Base-by-base conservation (phyloP, 371 early-diverging fungal genomes). In the Coelomomyces lativittatus region DNA sequence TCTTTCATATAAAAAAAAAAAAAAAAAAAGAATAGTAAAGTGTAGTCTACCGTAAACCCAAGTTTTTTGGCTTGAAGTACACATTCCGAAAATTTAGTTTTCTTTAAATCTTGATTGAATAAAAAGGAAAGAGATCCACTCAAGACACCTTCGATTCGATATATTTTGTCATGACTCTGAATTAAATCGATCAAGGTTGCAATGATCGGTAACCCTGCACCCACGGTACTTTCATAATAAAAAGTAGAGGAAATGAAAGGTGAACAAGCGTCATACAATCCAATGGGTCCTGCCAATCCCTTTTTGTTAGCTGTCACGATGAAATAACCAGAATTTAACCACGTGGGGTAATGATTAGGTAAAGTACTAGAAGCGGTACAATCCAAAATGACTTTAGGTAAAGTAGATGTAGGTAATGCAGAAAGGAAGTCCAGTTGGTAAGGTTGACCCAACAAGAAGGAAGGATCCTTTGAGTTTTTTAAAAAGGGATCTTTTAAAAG, bases 271-370 rank as follows among this genome's bases (percentile, higher is more conserved):
- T 77, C 70, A 67, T 73, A 91, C 24, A 87, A 63, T 14, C 51
- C 54, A 28, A 80, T 44, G 29, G 74, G 62, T 23, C 83, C 79
- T 4, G 86, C 81, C 62, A 92, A 92, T 4, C 72, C 91, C 73
- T 92, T 92, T 66, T 96, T 96, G 82, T 96, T 96, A 45, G 97
- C 91, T 14, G 97, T 92, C 39, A 91, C 91, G 25, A 96, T 64
- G 53, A 83, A 82, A 45, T 88, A 58, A 21, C 90, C 88, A 37
- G 61, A 54, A 45, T 66, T 53, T 41, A 91, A 65, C 84, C 86
- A 89, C 19, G 60, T 38, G 33, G 88, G 87, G 61, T 96, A 96
- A 43, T 63, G 64, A 4, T 60, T 55, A 28, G 91, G 88, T 9
- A 93, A 72, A 14, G 64, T 51, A 46, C 83, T 81, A 54, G 74